Conservation (phyloP, 2,329 filamentous ascomycete species). For the Aspergillus sp. region DNA sequence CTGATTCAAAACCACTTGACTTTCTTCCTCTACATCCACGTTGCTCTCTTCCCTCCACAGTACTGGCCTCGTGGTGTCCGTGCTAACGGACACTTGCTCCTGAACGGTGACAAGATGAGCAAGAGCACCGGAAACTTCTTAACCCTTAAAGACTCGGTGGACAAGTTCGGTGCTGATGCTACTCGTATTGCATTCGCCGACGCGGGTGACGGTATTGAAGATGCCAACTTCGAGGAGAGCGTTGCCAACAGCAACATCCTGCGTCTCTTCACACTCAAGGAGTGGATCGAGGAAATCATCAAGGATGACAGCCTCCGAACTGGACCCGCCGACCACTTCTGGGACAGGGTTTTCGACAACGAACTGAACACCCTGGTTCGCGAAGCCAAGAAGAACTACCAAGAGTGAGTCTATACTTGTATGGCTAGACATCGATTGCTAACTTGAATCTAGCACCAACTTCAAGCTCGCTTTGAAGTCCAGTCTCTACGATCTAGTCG, state of each 20-base stretch:
- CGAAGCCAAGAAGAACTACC: slow-evolving; percentile 77
- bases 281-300: slow-evolving; percentile 88
- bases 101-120: slow-evolving; percentile 98
- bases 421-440: slow-evolving; percentile 5
- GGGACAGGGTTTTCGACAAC: slow-evolving; percentile 88
- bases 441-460: slow-evolving; percentile 55
- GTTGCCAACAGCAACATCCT: slow-evolving; percentile 91
- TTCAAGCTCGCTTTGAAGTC: slow-evolving; percentile 87
- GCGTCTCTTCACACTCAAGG: slow-evolving; percentile 75
- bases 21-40: slow-evolving; percentile 91
- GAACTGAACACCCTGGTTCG: slow-evolving; percentile 83
- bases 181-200: slow-evolving; percentile 89
- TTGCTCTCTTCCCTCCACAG: slow-evolving; percentile 81
- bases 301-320: slow-evolving; percentile 73
- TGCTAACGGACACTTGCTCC: slow-evolving; percentile 86
- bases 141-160: slow-evolving; percentile 78
- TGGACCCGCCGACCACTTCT: slow-evolving; percentile 74
- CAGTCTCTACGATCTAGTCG: slow-evolving; percentile 86
- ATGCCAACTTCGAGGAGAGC: slow-evolving; percentile 95
- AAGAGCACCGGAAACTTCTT: slow-evolving; percentile 98
- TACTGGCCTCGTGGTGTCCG: slow-evolving; percentile 88
- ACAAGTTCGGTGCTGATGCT: slow-evolving; percentile 94
- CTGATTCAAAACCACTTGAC: slow-evolving; percentile 91
- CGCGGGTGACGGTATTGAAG: slow-evolving; percentile 88
- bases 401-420: slow-evolving; percentile 50